Percentiles rank a stretch among this genome's conserved stretches.
These are phyloP conservation scores for Neofusicoccum kwambonambiense DNA, from an alignment of 2,329 filamentous ascomycete species.

Conservation along the genomic window DNA sequence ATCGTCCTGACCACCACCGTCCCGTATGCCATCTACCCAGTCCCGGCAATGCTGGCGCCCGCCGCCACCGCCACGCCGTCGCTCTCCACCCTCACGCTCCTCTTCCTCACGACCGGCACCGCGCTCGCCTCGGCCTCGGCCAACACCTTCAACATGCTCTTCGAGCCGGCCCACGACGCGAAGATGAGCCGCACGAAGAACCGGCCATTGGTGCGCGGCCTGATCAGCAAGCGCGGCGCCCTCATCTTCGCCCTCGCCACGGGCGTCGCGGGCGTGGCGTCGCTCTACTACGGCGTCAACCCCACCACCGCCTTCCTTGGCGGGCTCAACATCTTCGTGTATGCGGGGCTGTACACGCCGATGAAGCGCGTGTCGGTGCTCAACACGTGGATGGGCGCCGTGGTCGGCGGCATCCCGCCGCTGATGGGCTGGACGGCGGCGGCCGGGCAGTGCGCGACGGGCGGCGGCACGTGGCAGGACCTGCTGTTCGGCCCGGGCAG, in stretches of 20 bases:
- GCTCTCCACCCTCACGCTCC: slow-evolving; percentile 82
- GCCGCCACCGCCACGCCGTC: slow-evolving; percentile 69
- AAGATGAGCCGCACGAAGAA: slow-evolving; percentile 93
- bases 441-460: slow-evolving; percentile 74
- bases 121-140: slow-evolving; percentile 86
- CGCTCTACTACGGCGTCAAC: slow-evolving; percentile 87
- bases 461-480: slow-evolving; percentile 64
- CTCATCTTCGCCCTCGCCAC: slow-evolving; percentile 75
- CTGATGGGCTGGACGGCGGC: slow-evolving; percentile 98
- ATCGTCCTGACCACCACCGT: slow-evolving; percentile 89
- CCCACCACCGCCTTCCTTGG: slow-evolving; percentile 87
- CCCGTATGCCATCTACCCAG: slow-evolving; percentile 88
- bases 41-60: slow-evolving; percentile 78
- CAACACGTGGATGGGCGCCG: slow-evolving; percentile 93
- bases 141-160: slow-evolving; percentile 96
- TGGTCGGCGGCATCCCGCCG: slow-evolving; percentile 91
- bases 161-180: slow-evolving; percentile 86
- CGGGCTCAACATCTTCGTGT: slow-evolving; percentile 79
- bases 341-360: slow-evolving; percentile 90
- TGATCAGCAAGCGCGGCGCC: slow-evolving; percentile 71
- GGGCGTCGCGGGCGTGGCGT: slow-evolving; percentile 65
- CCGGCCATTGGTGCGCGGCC: slow-evolving; percentile 77
- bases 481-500: slow-evolving; percentile 69
- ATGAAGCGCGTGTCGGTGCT: slow-evolving; percentile 81
- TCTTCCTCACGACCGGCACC: slow-evolving; percentile 89